These are phyloP conservation scores for Trametes polyzona DNA, from an alignment of 1,284 basidiomycete species.

Conservation along the genomic window DNA sequence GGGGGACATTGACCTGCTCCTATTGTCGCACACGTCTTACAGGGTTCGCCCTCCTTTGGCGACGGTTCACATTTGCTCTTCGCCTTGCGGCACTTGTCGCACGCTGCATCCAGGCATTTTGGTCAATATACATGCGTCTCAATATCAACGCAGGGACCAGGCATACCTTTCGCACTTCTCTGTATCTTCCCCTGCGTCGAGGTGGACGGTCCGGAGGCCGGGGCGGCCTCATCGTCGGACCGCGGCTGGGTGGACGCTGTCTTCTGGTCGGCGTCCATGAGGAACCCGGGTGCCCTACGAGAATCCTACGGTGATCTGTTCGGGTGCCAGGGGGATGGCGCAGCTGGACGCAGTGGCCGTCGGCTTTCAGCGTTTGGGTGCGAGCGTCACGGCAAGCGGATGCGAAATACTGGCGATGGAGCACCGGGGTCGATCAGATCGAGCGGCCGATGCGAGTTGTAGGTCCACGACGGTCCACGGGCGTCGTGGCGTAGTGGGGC, in stretches of 20 bases:
- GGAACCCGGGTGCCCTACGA: neutral
- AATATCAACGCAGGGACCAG: slow-evolving; percentile 2
- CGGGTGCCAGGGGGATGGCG: no score
- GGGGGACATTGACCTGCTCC: slow-evolving; percentile 51
- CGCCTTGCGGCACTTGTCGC: slow-evolving; percentile 83
- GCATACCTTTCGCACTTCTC: slow-evolving; percentile 64
- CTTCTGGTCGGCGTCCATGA: neutral
- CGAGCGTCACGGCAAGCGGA: neutral
- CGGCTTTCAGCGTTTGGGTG: no score
- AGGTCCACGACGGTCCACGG: slow-evolving; percentile 12
- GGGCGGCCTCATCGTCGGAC: slow-evolving; percentile 4
- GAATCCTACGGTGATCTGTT: no score
- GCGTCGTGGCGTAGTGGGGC: neutral
- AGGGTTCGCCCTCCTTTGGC: slow-evolving; percentile 49
- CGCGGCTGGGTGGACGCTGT: neutral
- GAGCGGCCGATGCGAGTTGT: neutral
- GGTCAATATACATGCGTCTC: neutral
- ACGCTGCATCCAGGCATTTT: slow-evolving; percentile 48
- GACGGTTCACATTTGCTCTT: slow-evolving; percentile 84
- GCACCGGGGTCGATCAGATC: neutral
- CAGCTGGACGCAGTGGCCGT: no score
- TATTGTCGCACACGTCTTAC: slow-evolving; percentile 70
- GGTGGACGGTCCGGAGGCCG: slow-evolving; percentile 1
- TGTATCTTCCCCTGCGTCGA: slow-evolving; percentile 10
- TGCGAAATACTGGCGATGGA: neutral